These are phyloP conservation scores for Thozetella sp. DNA, from an alignment of 495 filamentous ascomycete genomes.

Conservation along the genomic window DNA sequence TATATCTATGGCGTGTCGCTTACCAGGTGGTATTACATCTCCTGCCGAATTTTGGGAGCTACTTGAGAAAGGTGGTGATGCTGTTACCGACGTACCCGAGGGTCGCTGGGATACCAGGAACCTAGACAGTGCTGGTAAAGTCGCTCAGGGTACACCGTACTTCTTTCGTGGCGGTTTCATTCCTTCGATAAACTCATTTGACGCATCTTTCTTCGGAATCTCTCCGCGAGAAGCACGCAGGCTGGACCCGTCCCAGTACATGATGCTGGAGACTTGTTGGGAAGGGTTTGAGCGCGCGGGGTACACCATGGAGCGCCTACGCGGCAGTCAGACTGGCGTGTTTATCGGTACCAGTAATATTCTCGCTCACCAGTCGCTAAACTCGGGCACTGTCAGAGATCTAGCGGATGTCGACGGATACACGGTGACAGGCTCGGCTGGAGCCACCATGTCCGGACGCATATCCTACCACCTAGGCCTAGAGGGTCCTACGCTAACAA, in stretches of 20 bases:
- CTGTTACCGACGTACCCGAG: conserved; percentile 16
- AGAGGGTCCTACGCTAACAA: conserved; percentile 38
- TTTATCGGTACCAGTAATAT: conserved; percentile 36
- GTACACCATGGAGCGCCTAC: conserved; percentile 25
- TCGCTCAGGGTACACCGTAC: conserved; percentile 15
- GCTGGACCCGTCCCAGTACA: conserved; percentile 32
- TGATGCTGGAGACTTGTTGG: conserved; percentile 34
- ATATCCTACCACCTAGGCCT: conserved; percentile 48
- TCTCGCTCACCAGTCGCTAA: not conserved
- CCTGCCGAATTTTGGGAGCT: conserved; percentile 32
- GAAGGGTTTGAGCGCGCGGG: conserved; percentile 40
- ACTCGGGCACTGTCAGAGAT: not conserved
- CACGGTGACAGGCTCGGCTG: conserved; percentile 13
- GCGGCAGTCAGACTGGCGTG: conserved; percentile 32
- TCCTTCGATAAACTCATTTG: conserved; percentile 20
- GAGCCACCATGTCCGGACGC: conserved; percentile 37
- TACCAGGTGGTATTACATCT: conserved; percentile 17
- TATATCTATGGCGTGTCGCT: conserved; percentile 30
- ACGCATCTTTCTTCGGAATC: conserved; percentile 39
- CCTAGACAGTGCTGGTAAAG: conserved; percentile 11
- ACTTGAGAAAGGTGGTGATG: conserved; percentile 21
- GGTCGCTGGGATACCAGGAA: conserved; percentile 20
- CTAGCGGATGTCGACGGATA: conserved; percentile 16
- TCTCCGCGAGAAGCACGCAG: conserved; percentile 34
- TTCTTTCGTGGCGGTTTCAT: conserved; percentile 18